Base-by-base conservation (phyloP, 768 basidiomycete genomes). In the Lactarius deliciosus region DNA sequence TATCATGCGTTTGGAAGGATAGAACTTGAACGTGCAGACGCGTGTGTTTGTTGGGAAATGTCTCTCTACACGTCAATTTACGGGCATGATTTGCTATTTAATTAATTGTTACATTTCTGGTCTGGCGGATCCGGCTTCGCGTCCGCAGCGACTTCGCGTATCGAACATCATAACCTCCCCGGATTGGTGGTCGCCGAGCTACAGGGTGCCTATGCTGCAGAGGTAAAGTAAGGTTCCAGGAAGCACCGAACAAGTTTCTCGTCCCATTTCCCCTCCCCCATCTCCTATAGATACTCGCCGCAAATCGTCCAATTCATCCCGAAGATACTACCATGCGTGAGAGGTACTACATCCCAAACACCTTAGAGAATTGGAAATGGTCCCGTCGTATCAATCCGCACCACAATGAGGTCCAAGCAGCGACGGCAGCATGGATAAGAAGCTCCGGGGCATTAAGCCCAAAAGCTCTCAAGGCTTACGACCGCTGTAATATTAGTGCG, bases 401-500 rank as follows among this genome's bases (percentile, higher is more conserved):
- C 28, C 69, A 69, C 56, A 34, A 60, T 13, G 59, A 63, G 28
- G 64, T 65, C 36, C 64, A 62, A n/a, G 43, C 60, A 13, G 64
- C 58, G 36, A 60, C 66, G 4, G n/a, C 18, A 4, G 57, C 30
- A 1, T 72, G 71, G 71, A 54, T 64, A 3, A 58, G 57, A 11
- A 32, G 61, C 32, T 69, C 71, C 57, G n/a, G 50, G 5, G 68
- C 62, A 16, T 67, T 72, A 18, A 47, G 45, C 7, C 45, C 60
- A 5, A 55, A 56, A n/a, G 56, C 69, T 7, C 64, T 56, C 43
- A 28, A 41, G 3, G 64, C 66, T 20, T 66, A 65, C 53, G 55
- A 67, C 10, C 25, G n/a, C 1, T 72, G 71, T 41, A 57, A 71
- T 47, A 64, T 71, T 32, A 64, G 71, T 72, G 57, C 45, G 69